Evolutionary conservation across 257 asterid species (phyloP), one percentile per base, ranked within the genome.

Genomic region (Solanum megistacrolobum): DNA sequence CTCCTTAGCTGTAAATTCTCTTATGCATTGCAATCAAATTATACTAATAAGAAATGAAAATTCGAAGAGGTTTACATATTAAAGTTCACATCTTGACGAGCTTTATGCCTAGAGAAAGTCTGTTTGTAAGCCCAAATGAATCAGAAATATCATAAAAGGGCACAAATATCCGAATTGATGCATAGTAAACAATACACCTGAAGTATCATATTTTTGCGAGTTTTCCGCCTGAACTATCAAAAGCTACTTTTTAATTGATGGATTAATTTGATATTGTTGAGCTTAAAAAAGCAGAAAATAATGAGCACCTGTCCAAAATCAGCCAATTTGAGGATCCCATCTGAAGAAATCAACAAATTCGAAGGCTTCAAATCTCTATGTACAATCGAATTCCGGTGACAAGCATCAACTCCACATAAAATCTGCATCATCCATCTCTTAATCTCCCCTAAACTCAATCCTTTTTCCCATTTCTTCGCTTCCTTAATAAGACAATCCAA

Each of bases 301-400:
- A 27, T 48, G 2, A 55, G 55, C 5, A 95, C 99, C 99, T 97
- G 99, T 69, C 99, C 99, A 86, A 97, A 97, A 92, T 97, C 99
- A 41, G 99, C 99, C 76, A 97, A 88, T 83, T 97, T 97, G 85
- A 97, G 98, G 18, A 96, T 83, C 13, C 99, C 99, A 9, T 94
- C 93, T 31, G 93, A 91, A 18, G 98, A 97, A 86, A 97, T 93
- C 89, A 96, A 92, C 95, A 97, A 90, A 94, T 97, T 97, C 1
- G 97, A 90, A 0, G 99, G 99, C 92, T 97, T 96, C 92, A 97
- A 88, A 90, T 97, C 99, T 89, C 99, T 88, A 72, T 97, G 99
- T 84, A 94, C 98, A 88, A 96, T 92, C 8, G 92, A 94, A 94
- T 93, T 95, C 46, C 98, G 90, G 86, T 95, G 98, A 91, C 98